Evolutionary conservation across 331 rosid species (phyloP), one percentile per base, ranked within the genome.

Genomic region (Pyracantha coccinea): DNA sequence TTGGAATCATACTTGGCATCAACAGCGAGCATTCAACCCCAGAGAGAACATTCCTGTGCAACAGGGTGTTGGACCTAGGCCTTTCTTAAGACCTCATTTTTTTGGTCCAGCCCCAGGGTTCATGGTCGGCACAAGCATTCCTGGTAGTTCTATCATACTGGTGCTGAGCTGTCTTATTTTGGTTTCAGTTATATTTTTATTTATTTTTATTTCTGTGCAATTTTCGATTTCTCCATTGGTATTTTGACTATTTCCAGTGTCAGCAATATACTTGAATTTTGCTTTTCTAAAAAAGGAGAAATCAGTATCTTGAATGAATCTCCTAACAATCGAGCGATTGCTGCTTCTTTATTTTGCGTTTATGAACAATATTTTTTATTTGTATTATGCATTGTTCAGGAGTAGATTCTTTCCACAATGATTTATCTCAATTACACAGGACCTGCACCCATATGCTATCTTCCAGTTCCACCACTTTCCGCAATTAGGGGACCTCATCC

Each of bases 51-150:
- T 89, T 64, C 58, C 96, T 17, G 78, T 88, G 87, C 97, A 81
- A 61, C 97, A 83, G 28, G 87, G 96, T 74, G 76, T 86, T 69
- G 93, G 91, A 50, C 89, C 96, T 70, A 88, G 97, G 90, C 83
- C 97, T 79, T 87, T 85, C 50, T 38, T 85, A 32, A 83, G 95
- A 57, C 91, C 93, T 73, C 95, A 78, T 2, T 85, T 86, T 85
- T 90, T 66, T 35, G 85, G 85, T 77, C 95, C 97, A 8, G 88
- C 86, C 70, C 90, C 95, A 11, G 90, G 92, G 44, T 90, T 86
- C 81, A 84, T 94, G 89, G 79, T 92, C 41, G 96, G 92, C 73
- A 93, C 97, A 71, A 66, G 91, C 78, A 86, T 85, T 72, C 88
- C 89, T 23, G 99, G 97, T 94, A 92, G 76, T 73, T 50, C 54